Conservation (phyloP, 345 rosid species). For the Trapa bicornis region DNA sequence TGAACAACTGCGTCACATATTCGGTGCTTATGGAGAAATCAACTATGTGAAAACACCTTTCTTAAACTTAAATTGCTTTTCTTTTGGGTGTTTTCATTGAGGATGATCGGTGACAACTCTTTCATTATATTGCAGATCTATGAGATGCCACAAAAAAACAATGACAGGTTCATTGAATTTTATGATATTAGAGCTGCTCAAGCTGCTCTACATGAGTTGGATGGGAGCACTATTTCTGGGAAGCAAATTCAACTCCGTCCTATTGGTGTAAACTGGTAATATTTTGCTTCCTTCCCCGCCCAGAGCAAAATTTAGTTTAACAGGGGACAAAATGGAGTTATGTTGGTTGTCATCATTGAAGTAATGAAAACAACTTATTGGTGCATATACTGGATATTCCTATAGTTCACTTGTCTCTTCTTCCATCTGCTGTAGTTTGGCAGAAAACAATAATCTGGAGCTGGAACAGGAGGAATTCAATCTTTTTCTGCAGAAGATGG, state of each 20-base stretch:
- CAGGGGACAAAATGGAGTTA: background rate
- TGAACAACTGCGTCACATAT: conserved; percentile 23
- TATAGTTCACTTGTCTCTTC: too few relatives aligned
- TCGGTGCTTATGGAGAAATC: conserved; percentile 26
- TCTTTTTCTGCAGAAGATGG: conserved; percentile 18
- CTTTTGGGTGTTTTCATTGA: background rate
- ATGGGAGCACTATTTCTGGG: conserved; percentile 23
- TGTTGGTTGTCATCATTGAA: background rate
- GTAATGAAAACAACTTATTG: too few relatives aligned
- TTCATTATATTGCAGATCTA: conserved; percentile 15
- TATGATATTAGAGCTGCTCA: conserved; percentile 13
- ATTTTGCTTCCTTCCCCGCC: background rate
- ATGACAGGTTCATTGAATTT: conserved; percentile 20
- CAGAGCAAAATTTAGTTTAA: background rate
- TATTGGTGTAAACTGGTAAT: conserved; percentile 14
- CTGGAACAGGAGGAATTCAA: conserved; percentile 15
- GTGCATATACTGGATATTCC: background rate
- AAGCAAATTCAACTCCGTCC: conserved; percentile 21
- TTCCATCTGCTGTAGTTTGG: conserved; percentile 15
- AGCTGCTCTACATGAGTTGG: conserved; percentile 22
- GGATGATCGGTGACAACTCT: background rate
- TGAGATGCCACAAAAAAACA: conserved; percentile 18
- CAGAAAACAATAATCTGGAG: conserved; percentile 17
- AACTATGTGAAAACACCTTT: conserved; percentile 16
- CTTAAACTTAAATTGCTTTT: background rate